A percentile compares a stretch with the other conserved stretches of the same genome.
Conservation (phyloP, 768 basidiomycete genomes). For the Rickenella mellea region DNA sequence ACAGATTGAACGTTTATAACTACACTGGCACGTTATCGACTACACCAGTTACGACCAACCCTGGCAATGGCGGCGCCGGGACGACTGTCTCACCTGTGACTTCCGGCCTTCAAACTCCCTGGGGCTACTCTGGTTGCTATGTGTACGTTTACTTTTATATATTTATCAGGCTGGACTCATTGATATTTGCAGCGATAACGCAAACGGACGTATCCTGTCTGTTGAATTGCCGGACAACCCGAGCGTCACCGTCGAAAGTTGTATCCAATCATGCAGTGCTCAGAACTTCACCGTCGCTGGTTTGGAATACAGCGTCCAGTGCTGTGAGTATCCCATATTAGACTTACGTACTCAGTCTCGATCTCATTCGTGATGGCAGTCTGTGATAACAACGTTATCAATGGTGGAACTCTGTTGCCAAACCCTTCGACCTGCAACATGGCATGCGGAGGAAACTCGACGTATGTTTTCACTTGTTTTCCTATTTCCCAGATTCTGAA, state of each 20-base stretch:
- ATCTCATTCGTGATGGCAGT: conserved; percentile 26
- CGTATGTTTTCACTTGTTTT: conserved; percentile 28
- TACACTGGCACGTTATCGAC: conserved; percentile 50
- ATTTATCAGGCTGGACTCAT: not conserved
- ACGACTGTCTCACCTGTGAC: conserved; percentile 35
- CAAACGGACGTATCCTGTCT: conserved; percentile 50
- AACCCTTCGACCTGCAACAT: conserved; percentile 52
- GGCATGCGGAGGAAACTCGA: conserved; percentile 60
- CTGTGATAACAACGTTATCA: conserved; percentile 59
- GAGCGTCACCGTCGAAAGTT: conserved; percentile 48
- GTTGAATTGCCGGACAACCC: conserved; percentile 28
- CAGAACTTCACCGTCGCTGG: conserved; percentile 60
- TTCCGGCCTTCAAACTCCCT: conserved; percentile 40
- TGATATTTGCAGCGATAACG: conserved; percentile 36
- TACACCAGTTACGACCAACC: conserved; percentile 10
- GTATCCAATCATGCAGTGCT: conserved; percentile 47
- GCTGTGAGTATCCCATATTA: conserved; percentile 29
- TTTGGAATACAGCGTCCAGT: conserved; percentile 49
- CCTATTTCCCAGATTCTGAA: not conserved
- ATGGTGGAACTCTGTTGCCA: conserved; percentile 43
- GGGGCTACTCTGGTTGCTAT: conserved; percentile 58
- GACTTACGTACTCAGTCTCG: not conserved
- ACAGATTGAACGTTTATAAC: conserved; percentile 58
- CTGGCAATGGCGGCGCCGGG: conserved; percentile 15
- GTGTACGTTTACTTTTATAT: conserved; percentile 25